Evolutionary conservation across 257 asterid species (phyloP).

Genomic region (Osmanthus fragrans): DNA sequence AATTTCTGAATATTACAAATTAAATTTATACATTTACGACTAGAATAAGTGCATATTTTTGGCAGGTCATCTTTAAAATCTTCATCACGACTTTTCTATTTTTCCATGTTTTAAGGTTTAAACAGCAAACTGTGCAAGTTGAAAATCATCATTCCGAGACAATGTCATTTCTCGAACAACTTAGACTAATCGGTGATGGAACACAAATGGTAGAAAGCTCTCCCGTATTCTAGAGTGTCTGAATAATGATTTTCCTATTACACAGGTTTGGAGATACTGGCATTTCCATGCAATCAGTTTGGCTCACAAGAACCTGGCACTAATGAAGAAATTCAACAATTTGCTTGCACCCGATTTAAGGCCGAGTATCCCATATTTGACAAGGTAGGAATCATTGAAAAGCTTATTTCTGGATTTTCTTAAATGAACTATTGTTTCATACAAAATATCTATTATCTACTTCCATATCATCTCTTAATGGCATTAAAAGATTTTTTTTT

Average conservation of each 20-base stretch:
- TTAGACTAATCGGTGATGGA: neutral
- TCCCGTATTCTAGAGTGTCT: neutral
- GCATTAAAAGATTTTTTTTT: too few relatives aligned
- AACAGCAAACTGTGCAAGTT: neutral
- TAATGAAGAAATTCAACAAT: slow-evolving; percentile 21
- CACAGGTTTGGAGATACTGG: slow-evolving; percentile 20
- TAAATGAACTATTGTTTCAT: neutral
- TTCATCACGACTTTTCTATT: neutral
- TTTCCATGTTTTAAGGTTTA: neutral
- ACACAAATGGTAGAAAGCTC: neutral
- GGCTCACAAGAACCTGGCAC: slow-evolving; percentile 22
- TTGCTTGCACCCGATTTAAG: slow-evolving; percentile 18
- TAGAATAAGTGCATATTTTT: neutral
- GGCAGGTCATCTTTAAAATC: neutral
- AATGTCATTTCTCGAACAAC: neutral
- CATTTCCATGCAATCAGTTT: slow-evolving; percentile 26
- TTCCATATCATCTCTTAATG: neutral
- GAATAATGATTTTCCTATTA: neutral
- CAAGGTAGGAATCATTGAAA: slow-evolving; percentile 15
- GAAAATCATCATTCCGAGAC: neutral
- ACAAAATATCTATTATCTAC: neutral
- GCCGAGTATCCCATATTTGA: slow-evolving; percentile 19
- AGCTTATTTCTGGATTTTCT: neutral
- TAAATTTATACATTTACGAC: neutral
- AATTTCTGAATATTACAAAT: neutral